Base-by-base conservation (phyloP, 2,329 filamentous ascomycete genomes). In the Fusarium sp. region DNA sequence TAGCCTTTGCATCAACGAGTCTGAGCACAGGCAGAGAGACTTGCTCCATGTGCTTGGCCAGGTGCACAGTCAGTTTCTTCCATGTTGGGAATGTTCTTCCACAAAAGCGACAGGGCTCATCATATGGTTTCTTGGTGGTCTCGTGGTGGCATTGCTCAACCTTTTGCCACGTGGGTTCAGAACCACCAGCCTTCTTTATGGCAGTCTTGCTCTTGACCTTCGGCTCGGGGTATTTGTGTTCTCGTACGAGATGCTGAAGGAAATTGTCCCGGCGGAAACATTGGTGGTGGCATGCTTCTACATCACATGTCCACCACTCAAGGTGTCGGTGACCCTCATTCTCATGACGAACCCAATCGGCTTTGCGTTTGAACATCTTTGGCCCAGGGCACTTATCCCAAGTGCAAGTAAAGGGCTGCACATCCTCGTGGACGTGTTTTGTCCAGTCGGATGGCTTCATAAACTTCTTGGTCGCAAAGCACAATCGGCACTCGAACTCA, bases 401-500 rank as follows among this genome's bases (percentile, higher is more conserved):
- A 0, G 94, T 97, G 79, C 94, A 97, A 4, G 93, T 96, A 71
- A 97, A 97, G 1, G 94, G 94, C 75, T 96, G 92, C 1, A 97
- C 88, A 76, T 97, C 94, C 78, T 97, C 94, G 72, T 97, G 93
- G 1, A 97, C 92, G 75, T 97, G 94, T 77, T 97, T 97, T 2
- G 94, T 97, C 94, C 94, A 97, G 78, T 97, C 94, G 0, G 94
- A 97, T 17, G 94, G 94, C 78, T 97, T 97, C 72, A 90, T 88
- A 72, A 96, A 94, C 73, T 89, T 93, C 82, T 96, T 97, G 52
- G 89, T 86, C 71, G 90, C 88, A 81, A 93, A 97, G 80, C 94
- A 97, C 22, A 97, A 82, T 37, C 92, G 90, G 71, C 94, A 97
- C 80, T 97, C 94, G 64, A 97, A 95, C 74, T 95, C 90, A 5